A percentile compares a stretch with the other conserved stretches of the same genome.
phyloP scores from a whole-genome alignment of 1,284 basidiomycete species.

The Ganoderma multipileum region DNA sequence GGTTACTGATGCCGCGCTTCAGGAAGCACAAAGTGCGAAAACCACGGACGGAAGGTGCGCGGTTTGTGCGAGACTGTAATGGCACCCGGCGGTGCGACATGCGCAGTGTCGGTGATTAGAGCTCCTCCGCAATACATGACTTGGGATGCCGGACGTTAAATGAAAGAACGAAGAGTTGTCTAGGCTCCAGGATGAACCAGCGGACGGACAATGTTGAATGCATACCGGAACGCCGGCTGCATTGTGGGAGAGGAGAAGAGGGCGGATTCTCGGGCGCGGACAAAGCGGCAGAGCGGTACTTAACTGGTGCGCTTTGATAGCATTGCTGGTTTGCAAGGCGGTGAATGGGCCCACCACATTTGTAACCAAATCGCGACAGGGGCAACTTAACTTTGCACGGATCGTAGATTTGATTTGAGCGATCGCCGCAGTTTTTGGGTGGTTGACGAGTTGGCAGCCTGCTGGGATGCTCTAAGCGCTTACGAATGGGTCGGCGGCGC shows the following conservation, averaged over 20 bases:
- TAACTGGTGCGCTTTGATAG: background rate
- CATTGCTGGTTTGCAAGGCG: background rate
- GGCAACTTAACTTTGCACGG: background rate
- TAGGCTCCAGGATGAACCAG: background rate
- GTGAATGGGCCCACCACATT: conserved; percentile 1
- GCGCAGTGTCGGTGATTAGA: background rate
- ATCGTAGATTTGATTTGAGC: conserved; percentile 1
- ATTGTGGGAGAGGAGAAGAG: background rate
- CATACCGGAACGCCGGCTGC: background rate
- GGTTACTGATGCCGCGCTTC: conserved; percentile 7
- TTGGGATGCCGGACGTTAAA: background rate
- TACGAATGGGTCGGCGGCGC: conserved; percentile 25
- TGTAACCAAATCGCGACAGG: background rate
- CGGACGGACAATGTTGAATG: background rate
- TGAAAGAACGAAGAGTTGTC: background rate
- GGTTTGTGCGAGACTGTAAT: background rate
- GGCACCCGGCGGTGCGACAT: background rate
- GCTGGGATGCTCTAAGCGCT: conserved; percentile 2
- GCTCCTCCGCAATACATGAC: background rate
- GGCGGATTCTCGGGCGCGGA: background rate
- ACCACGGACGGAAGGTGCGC: conserved; percentile 11
- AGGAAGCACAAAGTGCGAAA: conserved; percentile 18
- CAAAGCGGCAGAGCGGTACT: background rate
- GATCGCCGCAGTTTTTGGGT: background rate
- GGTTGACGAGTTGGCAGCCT: background rate